Evolutionary conservation across 1,139 yeast genomes (phyloP), one percentile per base, ranked within the genome.

Genomic region (Magnusiomyces ingens): DNA sequence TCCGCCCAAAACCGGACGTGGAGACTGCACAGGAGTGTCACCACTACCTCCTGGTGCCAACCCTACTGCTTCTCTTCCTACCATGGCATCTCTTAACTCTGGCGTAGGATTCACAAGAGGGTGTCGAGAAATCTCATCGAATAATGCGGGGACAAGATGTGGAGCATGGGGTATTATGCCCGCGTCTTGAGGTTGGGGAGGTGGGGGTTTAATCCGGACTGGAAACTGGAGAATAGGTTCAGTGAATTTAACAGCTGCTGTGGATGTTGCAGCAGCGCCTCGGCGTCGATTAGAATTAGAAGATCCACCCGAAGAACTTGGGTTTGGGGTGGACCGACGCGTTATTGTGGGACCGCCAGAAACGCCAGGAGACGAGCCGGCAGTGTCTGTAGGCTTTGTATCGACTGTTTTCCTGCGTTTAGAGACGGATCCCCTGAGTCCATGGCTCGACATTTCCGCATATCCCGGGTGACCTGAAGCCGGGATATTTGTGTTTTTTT

Each of bases 131-230:
- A 41, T 19, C 15, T 51, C 54, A 6, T 51, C 51, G 22, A 51
- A 48, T 40, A 48, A 53, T 15, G 55, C 54, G 11, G 55, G 56
- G 32, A 57, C 59, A 38, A 55, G 22, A 6, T 50, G 47, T 4
- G 63, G 62, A 3, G 55, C 52, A 35, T 55, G 58, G 8, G 64
- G 62, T 36, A 55, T 50, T 2, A 61, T 53, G n/a, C 52, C 46
- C 46, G 57, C 43, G 42, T 61, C 65, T 47, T 56, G 57, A 5
- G 61, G 55, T 50, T 56, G 62, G n/a, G 61, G 47, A 10, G 65
- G 65, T 4, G 62, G 63, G 3, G 63, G 63, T 13, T 61, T 48
- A 4, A 58, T 58, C 1, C 62, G 53, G n/a, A 55, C 32, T 17
- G 48, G 48, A 15, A 45, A 45, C n/a, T 45, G 45, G 35, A 43